Conservation (phyloP, 1,139 yeast species). For the Saccharomyces hybrid region DNA sequence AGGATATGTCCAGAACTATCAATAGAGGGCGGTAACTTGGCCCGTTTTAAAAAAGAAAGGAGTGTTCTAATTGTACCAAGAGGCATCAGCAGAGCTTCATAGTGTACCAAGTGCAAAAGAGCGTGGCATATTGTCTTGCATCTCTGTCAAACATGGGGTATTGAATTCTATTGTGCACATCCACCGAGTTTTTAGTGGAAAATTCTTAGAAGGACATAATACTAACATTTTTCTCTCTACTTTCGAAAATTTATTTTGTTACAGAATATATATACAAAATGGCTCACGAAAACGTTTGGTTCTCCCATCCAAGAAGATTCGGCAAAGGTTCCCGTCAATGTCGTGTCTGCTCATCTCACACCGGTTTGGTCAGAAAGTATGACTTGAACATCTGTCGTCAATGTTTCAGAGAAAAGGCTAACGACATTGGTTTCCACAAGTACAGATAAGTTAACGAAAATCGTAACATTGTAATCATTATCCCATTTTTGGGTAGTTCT, state of each 20-base stretch:
- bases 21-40: too few relatives aligned
- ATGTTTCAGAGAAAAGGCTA: too few relatives aligned
- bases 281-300: too few relatives aligned
- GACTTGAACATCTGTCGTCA: too few relatives aligned
- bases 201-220: neutral
- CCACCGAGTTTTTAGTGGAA: neutral
- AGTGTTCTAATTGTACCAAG: neutral
- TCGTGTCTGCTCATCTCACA: too few relatives aligned
- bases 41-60: too few relatives aligned
- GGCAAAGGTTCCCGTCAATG: too few relatives aligned
- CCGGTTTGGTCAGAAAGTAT: too few relatives aligned
- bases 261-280: slow-evolving; percentile 35
- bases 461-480: neutral
- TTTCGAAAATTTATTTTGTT: slow-evolving; percentile 1
- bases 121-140: neutral
- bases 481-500: slow-evolving; percentile 1
- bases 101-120: neutral
- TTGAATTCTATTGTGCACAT: neutral
- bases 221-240: neutral
- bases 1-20: neutral
- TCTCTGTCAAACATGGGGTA: too few relatives aligned
- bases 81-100: neutral
- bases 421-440: too few relatives aligned
- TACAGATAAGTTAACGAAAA: slow-evolving; percentile 19
- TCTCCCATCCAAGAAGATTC: too few relatives aligned